Evolutionary conservation across 805 yeast species (phyloP).

Genomic region (Lipomyces starkeyi): DNA sequence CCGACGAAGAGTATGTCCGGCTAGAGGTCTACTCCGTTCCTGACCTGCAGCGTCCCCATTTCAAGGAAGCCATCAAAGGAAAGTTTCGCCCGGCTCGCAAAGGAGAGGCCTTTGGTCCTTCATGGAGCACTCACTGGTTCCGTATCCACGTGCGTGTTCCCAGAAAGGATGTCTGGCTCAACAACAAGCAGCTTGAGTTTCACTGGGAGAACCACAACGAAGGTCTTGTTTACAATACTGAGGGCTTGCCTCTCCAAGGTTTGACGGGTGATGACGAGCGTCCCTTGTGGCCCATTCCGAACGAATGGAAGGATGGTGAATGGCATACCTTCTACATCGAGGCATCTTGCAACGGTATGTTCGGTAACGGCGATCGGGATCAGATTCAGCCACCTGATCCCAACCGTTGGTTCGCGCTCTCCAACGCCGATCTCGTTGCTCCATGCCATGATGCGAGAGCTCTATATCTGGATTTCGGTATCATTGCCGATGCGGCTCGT

Average conservation of each 20-base stretch:
- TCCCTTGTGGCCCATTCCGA: slow-evolving; percentile 71
- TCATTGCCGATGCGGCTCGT: slow-evolving; percentile 88
- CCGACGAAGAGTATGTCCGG: slow-evolving; percentile 56
- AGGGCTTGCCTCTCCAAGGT: slow-evolving; percentile 79
- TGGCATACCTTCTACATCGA: slow-evolving; percentile 79
- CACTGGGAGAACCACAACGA: slow-evolving; percentile 78
- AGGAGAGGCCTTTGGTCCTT: slow-evolving; percentile 87
- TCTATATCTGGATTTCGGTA: slow-evolving; percentile 80
- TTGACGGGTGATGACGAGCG: slow-evolving; percentile 81
- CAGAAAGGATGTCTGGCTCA: slow-evolving; percentile 41
- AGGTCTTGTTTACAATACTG: slow-evolving; percentile 72
- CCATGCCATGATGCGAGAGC: slow-evolving; percentile 84
- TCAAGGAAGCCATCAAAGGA: slow-evolving; percentile 60
- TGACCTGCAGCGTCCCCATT: slow-evolving; percentile 66
- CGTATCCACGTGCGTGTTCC: slow-evolving; percentile 71
- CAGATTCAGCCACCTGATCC: slow-evolving; percentile 71
- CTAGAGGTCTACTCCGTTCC: slow-evolving; percentile 78
- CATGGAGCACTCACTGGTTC: slow-evolving; percentile 98
- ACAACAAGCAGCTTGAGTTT: slow-evolving; percentile 33
- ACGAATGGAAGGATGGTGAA: slow-evolving; percentile 55
- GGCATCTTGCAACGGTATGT: slow-evolving; percentile 93
- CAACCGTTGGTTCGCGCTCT: slow-evolving; percentile 70
- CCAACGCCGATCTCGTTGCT: slow-evolving; percentile 75
- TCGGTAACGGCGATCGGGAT: slow-evolving; percentile 68
- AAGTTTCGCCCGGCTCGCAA: slow-evolving; percentile 50